These are phyloP conservation scores for Podosphaera fusca DNA, from an alignment of 2,329 filamentous ascomycete genomes.

Conservation along the genomic window DNA sequence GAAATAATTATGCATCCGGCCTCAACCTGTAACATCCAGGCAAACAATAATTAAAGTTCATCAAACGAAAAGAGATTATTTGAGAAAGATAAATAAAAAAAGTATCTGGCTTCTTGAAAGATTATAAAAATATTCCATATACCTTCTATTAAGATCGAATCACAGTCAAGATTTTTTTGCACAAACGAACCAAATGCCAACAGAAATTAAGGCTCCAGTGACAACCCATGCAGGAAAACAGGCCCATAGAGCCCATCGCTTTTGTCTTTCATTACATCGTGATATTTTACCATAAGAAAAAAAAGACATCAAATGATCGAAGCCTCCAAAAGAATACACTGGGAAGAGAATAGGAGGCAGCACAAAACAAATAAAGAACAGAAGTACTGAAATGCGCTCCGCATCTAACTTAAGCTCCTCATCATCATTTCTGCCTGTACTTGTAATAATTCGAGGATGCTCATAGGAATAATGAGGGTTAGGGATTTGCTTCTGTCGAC, in stretches of 20 bases:
- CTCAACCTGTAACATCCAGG: no score
- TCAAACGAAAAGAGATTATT: no score
- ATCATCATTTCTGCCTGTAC: no score
- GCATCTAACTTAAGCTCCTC: not conserved
- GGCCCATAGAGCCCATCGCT: not conserved
- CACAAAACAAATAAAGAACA: not conserved
- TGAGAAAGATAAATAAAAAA: no score
- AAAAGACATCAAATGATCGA: not conserved
- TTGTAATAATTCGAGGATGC: not conserved
- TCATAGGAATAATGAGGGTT: not conserved
- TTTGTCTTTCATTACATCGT: not conserved
- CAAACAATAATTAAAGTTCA: no score
- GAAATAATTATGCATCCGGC: no score
- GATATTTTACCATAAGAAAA: not conserved
- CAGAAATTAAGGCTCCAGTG: not conserved
- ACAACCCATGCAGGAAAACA: not conserved
- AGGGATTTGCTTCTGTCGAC: not conserved
- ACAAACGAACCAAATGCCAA: not conserved
- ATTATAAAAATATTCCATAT: no score
- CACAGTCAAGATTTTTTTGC: not conserved
- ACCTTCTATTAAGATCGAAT: not conserved
- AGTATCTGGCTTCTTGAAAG: no score
- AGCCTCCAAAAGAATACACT: not conserved
- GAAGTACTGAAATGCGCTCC: not conserved
- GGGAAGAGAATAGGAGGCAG: not conserved